phyloP scores from a whole-genome alignment of 2,329 filamentous ascomycete species.

The Cryphonectria carpinicola region DNA sequence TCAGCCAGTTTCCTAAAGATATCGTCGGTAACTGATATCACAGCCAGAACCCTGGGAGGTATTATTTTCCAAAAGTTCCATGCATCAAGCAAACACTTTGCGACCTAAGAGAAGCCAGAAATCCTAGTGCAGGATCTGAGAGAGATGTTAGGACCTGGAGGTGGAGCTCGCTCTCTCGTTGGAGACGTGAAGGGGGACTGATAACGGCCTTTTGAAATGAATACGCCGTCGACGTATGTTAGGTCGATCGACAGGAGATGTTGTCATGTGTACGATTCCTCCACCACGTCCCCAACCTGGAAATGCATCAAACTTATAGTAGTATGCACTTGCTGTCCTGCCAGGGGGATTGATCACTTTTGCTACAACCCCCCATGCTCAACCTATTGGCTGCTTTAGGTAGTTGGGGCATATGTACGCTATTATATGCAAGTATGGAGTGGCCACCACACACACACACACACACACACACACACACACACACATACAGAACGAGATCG shows the following conservation, averaged over 20 bases:
- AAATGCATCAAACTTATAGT: neutral
- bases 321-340: neutral
- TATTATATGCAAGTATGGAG: neutral
- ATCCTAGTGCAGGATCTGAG: constrained; percentile 56
- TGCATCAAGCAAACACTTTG: constrained; percentile 62
- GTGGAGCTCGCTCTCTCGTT: constrained; percentile 46
- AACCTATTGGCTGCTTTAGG: neutral
- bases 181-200: neutral
- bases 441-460: neutral
- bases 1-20: constrained; percentile 57
- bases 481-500: neutral
- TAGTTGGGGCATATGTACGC: neutral
- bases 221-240: neutral
- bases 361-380: neutral
- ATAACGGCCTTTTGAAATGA: neutral
- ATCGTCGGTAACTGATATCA: constrained; percentile 55
- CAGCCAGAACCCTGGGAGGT: constrained; percentile 60
- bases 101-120: constrained; percentile 63
- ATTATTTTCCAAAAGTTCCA: constrained; percentile 60
- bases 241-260: neutral
- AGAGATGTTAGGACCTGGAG: constrained; percentile 57
- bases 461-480: neutral
- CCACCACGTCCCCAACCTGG: neutral
- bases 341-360: neutral
- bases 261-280: neutral